Conservation (phyloP, 148 eudicot genomes). For the Oxyria digyna region DNA sequence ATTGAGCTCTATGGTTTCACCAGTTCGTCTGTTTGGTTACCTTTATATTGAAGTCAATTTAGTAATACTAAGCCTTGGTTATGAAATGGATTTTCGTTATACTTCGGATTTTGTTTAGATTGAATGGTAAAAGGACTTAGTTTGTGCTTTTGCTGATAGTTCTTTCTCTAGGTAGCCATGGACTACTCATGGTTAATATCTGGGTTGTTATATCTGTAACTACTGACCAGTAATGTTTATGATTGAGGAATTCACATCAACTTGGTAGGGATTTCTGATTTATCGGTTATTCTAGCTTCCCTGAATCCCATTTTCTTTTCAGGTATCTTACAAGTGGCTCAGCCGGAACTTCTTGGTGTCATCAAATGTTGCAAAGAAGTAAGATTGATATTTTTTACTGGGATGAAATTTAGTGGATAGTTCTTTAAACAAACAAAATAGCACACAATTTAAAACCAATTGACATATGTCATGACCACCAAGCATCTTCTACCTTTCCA, state of each 20-base stretch:
- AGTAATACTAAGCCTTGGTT: not conserved
- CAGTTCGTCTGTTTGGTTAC: not conserved
- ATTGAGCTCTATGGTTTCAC: not conserved
- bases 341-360: slow-evolving; percentile 88
- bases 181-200: not conserved
- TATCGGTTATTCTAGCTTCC: not conserved
- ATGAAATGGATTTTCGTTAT: not conserved
- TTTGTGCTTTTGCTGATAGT: not conserved
- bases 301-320: slow-evolving; percentile 1
- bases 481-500: not conserved
- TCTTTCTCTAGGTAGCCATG: not conserved
- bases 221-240: not conserved
- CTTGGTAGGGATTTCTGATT: not conserved
- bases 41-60: not conserved
- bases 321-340: slow-evolving; percentile 99
- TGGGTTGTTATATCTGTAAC: not conserved
- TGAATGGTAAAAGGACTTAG: not conserved
- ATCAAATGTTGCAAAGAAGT: slow-evolving; percentile 81
- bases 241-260: not conserved
- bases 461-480: not conserved
- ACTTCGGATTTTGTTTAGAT: not conserved
- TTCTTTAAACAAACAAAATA: not conserved
- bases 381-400: slow-evolving; percentile 9
- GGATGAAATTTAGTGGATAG: not conserved
- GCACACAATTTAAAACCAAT: not conserved